A percentile compares a stretch with the other conserved stretches of the same genome.
Conservation (phyloP, 2,329 filamentous ascomycete genomes). For the Fusarium graminum region DNA sequence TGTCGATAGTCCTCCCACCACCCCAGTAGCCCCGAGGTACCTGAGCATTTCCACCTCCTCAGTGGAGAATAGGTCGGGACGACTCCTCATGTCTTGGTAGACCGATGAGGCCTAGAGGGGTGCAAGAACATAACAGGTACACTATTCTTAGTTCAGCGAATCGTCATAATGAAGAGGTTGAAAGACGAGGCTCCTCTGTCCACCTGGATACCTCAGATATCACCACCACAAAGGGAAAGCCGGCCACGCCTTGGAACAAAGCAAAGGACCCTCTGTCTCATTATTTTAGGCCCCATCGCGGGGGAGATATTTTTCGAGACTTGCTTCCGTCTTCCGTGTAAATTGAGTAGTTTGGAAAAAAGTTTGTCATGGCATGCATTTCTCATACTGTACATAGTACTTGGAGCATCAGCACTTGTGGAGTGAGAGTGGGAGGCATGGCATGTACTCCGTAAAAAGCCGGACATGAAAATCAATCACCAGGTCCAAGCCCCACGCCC, state of each 20-base stretch:
- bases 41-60: slow-evolving; percentile 45
- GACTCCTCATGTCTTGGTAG: slow-evolving; percentile 39
- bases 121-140: slow-evolving; percentile 12
- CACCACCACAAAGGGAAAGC: slow-evolving; percentile 12
- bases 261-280: slow-evolving; percentile 22
- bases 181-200: slow-evolving; percentile 33
- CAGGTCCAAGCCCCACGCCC: slow-evolving; percentile 47
- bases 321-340: slow-evolving; percentile 35
- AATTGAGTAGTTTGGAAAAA: slow-evolving; percentile 47
- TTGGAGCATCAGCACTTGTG: slow-evolving; percentile 48
- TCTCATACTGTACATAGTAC: slow-evolving; percentile 12
- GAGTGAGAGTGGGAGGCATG: slow-evolving; percentile 49
- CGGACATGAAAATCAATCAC: slow-evolving; percentile 46
- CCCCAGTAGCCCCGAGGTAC: slow-evolving; percentile 37
- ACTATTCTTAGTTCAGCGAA: slow-evolving; percentile 46
- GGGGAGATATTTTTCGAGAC: slow-evolving; percentile 30
- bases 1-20: slow-evolving; percentile 33
- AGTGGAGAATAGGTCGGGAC: slow-evolving; percentile 46
- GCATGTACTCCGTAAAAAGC: slow-evolving; percentile 5
- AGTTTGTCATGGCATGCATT: slow-evolving; percentile 49
- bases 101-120: slow-evolving; percentile 39
- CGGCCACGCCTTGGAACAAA: slow-evolving; percentile 30
- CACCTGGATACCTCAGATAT: slow-evolving; percentile 23
- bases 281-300: slow-evolving; percentile 27
- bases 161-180: slow-evolving; percentile 42